Evolutionary conservation across 352 stramenopile species (phyloP), one percentile per base, ranked within the genome.

Genomic region (Phytopythium cucurbitacearum): DNA sequence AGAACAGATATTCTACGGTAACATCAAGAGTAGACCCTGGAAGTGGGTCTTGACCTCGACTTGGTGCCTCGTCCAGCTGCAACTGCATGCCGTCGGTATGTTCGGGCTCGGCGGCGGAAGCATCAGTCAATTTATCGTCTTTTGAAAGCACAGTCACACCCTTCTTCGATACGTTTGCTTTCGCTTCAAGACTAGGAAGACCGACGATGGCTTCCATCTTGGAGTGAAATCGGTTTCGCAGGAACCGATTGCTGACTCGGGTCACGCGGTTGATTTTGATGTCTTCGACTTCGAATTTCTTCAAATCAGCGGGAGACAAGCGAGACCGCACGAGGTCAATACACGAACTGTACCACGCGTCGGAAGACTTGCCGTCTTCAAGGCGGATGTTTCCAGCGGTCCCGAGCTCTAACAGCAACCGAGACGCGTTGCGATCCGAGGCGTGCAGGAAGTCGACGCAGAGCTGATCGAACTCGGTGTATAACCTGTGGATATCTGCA

Each of bases 361-460:
- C 88, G 0, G 66, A 67, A 0, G 77, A 66, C 21, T 76, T 91
- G 0, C 88, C 90, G 42, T 97, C 89, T 56, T 97, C 89, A 7
- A 97, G 64, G 0, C 87, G 81, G 48, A 97, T 94, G 47, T 97
- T 97, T 0, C 89, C 90, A 11, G 89, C 90, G 5, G 87, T 97
- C 38, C 97, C 83, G 11, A 97, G 71, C 60, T 97, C 90, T 34
- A 97, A 51, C 44, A 97, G 63, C 32, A 97, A 56, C 7, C 88
- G 69, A 21, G 77, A 72, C 37, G 96, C 90, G 43, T 82, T 89
- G 36, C 86, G 73, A 39, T 96, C 81, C 2, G 74, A 83, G 1
- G 38, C 13, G 10, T 46, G 15, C 6, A 53, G 35, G 36, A 53
- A 15, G 10, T 53, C 48, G 7, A 76, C 64, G 39, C 71, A 71